A percentile compares a stretch with the other conserved stretches of the same genome.
Evolutionary conservation across 1,284 basidiomycete species (phyloP).

Genomic region (Malassezia sp.): DNA sequence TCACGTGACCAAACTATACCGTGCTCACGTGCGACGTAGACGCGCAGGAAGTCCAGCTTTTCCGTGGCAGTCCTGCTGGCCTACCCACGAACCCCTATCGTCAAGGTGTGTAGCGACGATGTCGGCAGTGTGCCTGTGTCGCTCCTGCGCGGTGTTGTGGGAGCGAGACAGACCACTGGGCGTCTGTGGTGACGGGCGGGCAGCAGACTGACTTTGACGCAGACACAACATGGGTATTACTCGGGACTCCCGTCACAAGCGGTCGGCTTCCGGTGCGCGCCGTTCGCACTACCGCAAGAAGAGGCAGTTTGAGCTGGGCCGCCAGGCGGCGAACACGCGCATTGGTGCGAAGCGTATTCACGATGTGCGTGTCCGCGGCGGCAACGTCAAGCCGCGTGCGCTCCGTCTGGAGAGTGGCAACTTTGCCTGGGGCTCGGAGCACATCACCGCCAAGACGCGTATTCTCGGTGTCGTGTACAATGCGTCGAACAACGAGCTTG

Average conservation of each 20-base stretch:
- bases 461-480: slow-evolving; percentile 47
- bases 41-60: slow-evolving; percentile 2
- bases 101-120: slow-evolving; percentile 18
- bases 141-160: too few relatives aligned
- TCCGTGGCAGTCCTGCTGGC: slow-evolving; percentile 4
- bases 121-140: too few relatives aligned
- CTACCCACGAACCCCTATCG: slow-evolving; percentile 16
- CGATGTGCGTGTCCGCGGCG: slow-evolving; percentile 44
- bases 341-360: slow-evolving; percentile 46
- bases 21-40: background rate
- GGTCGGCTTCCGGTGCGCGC: slow-evolving; percentile 44
- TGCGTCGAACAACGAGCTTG: slow-evolving; percentile 47
- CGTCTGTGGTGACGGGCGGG: too few relatives aligned
- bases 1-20: too few relatives aligned
- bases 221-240: slow-evolving; percentile 46
- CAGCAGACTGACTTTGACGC: background rate
- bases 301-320: slow-evolving; percentile 45
- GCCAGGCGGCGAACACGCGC: slow-evolving; percentile 46
- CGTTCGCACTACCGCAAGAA: slow-evolving; percentile 46
- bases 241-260: slow-evolving; percentile 47
- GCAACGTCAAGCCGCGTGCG: slow-evolving; percentile 46
- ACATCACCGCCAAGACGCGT: slow-evolving; percentile 47
- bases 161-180: too few relatives aligned
- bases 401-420: slow-evolving; percentile 46
- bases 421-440: slow-evolving; percentile 47